phyloP scores from a whole-genome alignment of 1,284 basidiomycete species.

The Mycena citricolor region DNA sequence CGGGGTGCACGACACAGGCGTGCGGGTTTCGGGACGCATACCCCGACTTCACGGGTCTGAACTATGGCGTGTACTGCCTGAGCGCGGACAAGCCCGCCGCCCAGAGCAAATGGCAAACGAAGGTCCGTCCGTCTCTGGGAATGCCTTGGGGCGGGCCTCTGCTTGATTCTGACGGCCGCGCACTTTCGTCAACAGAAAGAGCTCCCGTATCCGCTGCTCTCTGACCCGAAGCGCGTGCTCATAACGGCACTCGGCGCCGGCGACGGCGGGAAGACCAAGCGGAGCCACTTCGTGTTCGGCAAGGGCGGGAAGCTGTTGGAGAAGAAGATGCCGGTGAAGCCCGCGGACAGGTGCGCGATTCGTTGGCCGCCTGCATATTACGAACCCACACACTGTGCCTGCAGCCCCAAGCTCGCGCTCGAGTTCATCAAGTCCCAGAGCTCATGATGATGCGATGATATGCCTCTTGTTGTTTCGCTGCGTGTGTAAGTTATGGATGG shows the following conservation, averaged over 20 bases:
- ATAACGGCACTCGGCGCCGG: slow-evolving; percentile 84
- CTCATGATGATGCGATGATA: too few relatives aligned
- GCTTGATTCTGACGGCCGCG: too few relatives aligned
- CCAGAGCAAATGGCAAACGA: slow-evolving; percentile 82
- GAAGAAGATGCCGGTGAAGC: slow-evolving; percentile 80
- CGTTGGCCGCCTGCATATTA: background rate
- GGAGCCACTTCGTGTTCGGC: slow-evolving; percentile 89
- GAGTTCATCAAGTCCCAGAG: slow-evolving; percentile 28
- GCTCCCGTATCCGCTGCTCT: slow-evolving; percentile 83
- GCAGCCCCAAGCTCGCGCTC: slow-evolving; percentile 28
- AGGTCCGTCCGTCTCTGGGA: too few relatives aligned
- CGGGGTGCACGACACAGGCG: slow-evolving; percentile 86
- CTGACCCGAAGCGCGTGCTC: slow-evolving; percentile 80
- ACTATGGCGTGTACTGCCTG: slow-evolving; percentile 83
- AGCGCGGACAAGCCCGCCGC: slow-evolving; percentile 80
- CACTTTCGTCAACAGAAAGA: slow-evolving; percentile 61
- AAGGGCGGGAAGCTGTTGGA: slow-evolving; percentile 86
- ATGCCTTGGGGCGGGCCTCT: too few relatives aligned
- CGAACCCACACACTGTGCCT: background rate
- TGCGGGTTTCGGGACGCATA: slow-evolving; percentile 86
- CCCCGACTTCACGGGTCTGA: slow-evolving; percentile 66
- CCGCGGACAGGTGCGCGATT: slow-evolving; percentile 66
- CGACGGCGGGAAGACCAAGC: slow-evolving; percentile 78
- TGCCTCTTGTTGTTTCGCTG: too few relatives aligned
- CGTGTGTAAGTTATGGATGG: too few relatives aligned